Conservation (phyloP, 345 rosid species). For the Pseudoturritis turrita region DNA sequence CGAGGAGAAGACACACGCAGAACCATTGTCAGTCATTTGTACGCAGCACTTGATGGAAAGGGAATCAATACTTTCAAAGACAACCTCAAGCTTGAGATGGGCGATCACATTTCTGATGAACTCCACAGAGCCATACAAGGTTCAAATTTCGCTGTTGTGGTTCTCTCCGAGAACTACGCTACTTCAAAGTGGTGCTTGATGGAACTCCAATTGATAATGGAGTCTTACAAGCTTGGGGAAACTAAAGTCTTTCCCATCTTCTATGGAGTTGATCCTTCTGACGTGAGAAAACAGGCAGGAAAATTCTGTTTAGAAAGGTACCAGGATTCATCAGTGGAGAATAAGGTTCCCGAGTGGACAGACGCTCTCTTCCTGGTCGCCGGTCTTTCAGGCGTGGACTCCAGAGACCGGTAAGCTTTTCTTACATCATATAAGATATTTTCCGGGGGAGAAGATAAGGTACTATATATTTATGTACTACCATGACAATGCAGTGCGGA, state of each 20-base stretch:
- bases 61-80: conserved; percentile 11
- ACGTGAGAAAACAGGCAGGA: neutral
- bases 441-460: too few relatives aligned
- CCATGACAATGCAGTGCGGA: too few relatives aligned
- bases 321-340: neutral
- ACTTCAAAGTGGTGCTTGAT: neutral
- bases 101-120: neutral
- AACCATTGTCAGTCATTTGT: neutral
- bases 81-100: neutral
- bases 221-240: neutral
- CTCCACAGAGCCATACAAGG: neutral
- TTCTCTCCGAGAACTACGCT: neutral
- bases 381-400: too few relatives aligned
- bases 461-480: too few relatives aligned
- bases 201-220: neutral
- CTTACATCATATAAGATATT: too few relatives aligned
- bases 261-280: neutral
- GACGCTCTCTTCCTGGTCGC: neutral
- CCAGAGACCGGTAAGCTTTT: too few relatives aligned
- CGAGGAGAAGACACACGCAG: conserved; percentile 3
- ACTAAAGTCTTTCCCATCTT: neutral
- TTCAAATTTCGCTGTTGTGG: neutral
- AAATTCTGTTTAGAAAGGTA: neutral
- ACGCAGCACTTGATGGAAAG: neutral
- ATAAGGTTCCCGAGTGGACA: neutral